Conservation (phyloP, 306 rosid genomes). For the Cicer yamashitae region DNA sequence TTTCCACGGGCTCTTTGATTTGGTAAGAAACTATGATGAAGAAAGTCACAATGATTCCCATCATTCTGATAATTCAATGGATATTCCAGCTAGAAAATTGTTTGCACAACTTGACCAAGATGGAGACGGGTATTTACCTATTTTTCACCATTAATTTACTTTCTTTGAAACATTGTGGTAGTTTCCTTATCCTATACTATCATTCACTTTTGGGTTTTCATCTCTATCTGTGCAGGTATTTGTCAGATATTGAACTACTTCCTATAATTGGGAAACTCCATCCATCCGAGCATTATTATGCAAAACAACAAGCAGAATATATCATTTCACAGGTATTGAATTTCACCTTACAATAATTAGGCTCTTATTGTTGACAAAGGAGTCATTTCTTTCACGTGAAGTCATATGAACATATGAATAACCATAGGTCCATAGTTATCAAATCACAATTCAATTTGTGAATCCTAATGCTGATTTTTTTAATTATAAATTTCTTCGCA, state of each 20-base stretch:
- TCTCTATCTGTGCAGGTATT: conserved; percentile 56
- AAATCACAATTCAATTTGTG: conserved; percentile 10
- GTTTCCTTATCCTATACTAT: conserved; percentile 39
- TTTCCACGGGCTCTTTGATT: conserved; percentile 96
- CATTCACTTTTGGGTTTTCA: conserved; percentile 35
- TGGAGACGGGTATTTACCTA: conserved; percentile 75
- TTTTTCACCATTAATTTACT: conserved; percentile 30
- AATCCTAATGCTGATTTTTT: neutral
- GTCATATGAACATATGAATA: neutral
- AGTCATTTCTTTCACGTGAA: neutral
- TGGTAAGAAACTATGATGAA: conserved; percentile 89
- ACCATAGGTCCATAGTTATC: neutral
- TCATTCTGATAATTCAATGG: conserved; percentile 62
- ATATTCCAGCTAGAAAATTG: conserved; percentile 78
- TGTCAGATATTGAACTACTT: conserved; percentile 78
- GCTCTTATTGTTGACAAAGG: neutral
- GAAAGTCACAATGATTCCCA: conserved; percentile 73
- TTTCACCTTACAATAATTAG: conserved; percentile 17
- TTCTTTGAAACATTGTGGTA: conserved; percentile 29
- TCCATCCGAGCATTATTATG: conserved; percentile 94
- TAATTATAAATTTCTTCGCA: neutral
- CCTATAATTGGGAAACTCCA: conserved; percentile 90
- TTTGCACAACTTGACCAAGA: conserved; percentile 89
- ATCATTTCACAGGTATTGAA: conserved; percentile 79
- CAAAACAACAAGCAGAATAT: conserved; percentile 93